A percentile compares a stretch with the other conserved stretches of the same genome.
These are phyloP conservation scores for Leptographium lundbergii DNA, from an alignment of 2,329 filamentous ascomycete genomes.

Conservation along the genomic window DNA sequence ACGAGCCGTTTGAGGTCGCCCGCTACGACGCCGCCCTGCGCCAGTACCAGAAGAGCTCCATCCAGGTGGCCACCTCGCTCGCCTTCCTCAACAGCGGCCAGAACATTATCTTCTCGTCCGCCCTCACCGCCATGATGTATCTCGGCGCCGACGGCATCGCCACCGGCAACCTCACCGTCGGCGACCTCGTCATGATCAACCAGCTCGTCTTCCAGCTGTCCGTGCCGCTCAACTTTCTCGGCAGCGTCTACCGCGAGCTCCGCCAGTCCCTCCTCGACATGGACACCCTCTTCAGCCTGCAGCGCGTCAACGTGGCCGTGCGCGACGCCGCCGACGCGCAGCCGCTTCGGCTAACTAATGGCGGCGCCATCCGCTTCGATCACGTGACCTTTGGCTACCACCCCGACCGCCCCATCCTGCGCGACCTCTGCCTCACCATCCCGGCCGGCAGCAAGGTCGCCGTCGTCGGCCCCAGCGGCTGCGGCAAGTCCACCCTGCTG, in stretches of 20 bases:
- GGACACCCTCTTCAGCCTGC: slow-evolving; percentile 95
- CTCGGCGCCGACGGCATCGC: slow-evolving; percentile 84
- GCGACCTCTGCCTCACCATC: slow-evolving; percentile 74
- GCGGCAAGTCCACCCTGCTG: slow-evolving; percentile 89
- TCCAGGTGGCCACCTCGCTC: slow-evolving; percentile 91
- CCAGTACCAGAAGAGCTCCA: slow-evolving; percentile 84
- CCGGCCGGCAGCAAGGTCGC: slow-evolving; percentile 94
- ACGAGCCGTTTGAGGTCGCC: slow-evolving; percentile 85
- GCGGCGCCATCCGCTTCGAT: slow-evolving; percentile 86
- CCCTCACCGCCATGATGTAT: slow-evolving; percentile 96
- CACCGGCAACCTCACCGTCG: slow-evolving; percentile 68
- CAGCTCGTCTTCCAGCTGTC: slow-evolving; percentile 97
- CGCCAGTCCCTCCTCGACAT: slow-evolving; percentile 92
- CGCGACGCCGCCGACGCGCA: slow-evolving; percentile 64
- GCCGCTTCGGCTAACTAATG: slow-evolving; percentile 56
- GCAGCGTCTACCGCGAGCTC: slow-evolving; percentile 94
- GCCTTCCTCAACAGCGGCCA: slow-evolving; percentile 90
- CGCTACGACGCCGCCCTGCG: slow-evolving; percentile 81
- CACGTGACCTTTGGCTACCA: slow-evolving; percentile 93
- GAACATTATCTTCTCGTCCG: slow-evolving; percentile 92
- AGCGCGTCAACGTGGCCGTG: slow-evolving; percentile 88
- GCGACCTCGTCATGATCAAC: slow-evolving; percentile 97
- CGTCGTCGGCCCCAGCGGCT: slow-evolving; percentile 87
- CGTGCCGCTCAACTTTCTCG: slow-evolving; percentile 91
- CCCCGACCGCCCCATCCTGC: slow-evolving; percentile 73